Percentiles rank a stretch among this genome's conserved stretches.
These are phyloP conservation scores for Filosporella fistucella DNA, from an alignment of 495 filamentous ascomycete genomes.

Conservation along the genomic window DNA sequence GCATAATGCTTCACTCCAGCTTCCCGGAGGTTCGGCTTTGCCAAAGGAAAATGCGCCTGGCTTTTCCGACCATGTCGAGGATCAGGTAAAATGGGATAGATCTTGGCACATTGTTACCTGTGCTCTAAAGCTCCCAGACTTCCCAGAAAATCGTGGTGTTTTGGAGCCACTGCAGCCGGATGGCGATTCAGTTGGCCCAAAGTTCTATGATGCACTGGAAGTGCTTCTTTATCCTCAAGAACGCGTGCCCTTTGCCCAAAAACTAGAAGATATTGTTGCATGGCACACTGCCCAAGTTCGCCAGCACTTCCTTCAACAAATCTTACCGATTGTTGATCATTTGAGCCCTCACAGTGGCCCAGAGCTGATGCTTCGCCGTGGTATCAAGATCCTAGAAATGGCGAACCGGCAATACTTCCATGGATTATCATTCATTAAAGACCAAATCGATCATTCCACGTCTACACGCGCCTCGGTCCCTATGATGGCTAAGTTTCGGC, in stretches of 20 bases:
- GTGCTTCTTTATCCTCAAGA: constrained; percentile 33
- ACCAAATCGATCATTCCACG: constrained; percentile 28
- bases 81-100: constrained; percentile 60
- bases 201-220: constrained; percentile 36
- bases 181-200: constrained; percentile 9
- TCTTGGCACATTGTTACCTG: constrained; percentile 66
- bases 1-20: too few species aligned
- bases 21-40: not conserved
- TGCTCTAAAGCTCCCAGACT: constrained; percentile 48
- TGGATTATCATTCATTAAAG: constrained; percentile 38
- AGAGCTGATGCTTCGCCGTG: constrained; percentile 28
- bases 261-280: constrained; percentile 42
- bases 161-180: constrained; percentile 31
- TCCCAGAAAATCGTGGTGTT: constrained; percentile 23
- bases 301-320: constrained; percentile 43
- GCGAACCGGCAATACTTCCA: constrained; percentile 44
- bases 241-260: constrained; percentile 36
- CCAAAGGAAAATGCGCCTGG: not conserved
- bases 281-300: constrained; percentile 50
- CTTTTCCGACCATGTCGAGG: constrained; percentile 24
- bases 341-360: constrained; percentile 22
- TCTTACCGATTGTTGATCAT: constrained; percentile 40
- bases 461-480: constrained; percentile 26
- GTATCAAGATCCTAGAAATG: constrained; percentile 43
- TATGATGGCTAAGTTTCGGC: constrained; percentile 45